Conservation (phyloP, 2,329 filamentous ascomycete species). For the Penicillium glabrum region DNA sequence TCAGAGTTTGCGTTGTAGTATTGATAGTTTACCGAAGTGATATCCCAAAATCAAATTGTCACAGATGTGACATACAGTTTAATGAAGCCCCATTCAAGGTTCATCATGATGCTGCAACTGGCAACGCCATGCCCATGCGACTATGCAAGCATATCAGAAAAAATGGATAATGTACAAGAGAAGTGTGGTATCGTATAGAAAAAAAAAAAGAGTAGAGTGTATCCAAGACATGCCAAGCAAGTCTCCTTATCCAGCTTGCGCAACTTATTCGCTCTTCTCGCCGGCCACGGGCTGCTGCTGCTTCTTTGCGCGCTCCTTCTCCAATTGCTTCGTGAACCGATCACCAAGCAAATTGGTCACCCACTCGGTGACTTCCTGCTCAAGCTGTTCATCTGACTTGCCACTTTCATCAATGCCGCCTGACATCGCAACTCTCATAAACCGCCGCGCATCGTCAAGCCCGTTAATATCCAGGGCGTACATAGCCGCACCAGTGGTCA, state of each 20-base stretch:
- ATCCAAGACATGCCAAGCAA: background rate
- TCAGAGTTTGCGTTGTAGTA: background rate
- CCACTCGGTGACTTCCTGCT: constrained; percentile 57
- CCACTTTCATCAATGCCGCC: constrained; percentile 59
- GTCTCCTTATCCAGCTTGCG: background rate
- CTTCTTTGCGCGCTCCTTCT: constrained; percentile 31
- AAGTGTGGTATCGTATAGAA: constrained; percentile 11
- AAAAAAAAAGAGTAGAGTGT: constrained; percentile 22
- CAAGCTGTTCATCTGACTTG: constrained; percentile 47
- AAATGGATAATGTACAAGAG: constrained; percentile 18
- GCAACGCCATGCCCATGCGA: constrained; percentile 1
- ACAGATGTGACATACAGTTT: background rate
- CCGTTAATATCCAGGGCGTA: constrained; percentile 76
- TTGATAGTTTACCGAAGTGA: constrained; percentile 2
- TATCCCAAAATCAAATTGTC: background rate
- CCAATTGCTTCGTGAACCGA: constrained; percentile 47
- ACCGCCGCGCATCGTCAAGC: constrained; percentile 63
- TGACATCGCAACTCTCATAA: constrained; percentile 58
- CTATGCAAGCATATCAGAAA: constrained; percentile 12
- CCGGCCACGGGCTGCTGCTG: constrained; percentile 3
- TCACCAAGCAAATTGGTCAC: constrained; percentile 49
- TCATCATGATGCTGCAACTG: constrained; percentile 6
- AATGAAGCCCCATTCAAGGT: background rate
- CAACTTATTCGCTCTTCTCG: constrained; percentile 7
- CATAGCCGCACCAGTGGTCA: constrained; percentile 69